Base-by-base conservation (phyloP, 2,329 filamentous ascomycete genomes). In the Colletotrichum viniferum region DNA sequence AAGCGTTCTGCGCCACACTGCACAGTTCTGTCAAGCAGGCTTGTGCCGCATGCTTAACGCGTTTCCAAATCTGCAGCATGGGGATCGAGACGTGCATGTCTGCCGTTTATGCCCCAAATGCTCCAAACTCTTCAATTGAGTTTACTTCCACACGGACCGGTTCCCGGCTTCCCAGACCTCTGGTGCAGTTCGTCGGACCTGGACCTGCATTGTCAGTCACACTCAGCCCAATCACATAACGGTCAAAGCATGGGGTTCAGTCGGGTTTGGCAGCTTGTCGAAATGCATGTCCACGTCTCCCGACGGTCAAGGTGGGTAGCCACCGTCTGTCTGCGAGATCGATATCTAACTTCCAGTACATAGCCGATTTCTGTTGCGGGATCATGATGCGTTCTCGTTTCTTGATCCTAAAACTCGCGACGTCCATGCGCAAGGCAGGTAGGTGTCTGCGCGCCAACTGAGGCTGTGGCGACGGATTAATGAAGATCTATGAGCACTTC, bases 221-320 rank as follows among this genome's bases (percentile, higher is more conserved):
- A 43, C 58, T 26, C 36, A 48, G 26, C 55, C 62, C 43, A 69
- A 63, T 68, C 68, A 36, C 34, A 56, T 69, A 64, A 56, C 63
- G 71, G 63, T 56, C 69, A 64, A 69, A 64, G 73, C 69, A 72
- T 58, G 73, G 55, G 63, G 28, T 34, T 62, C 68, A 32, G 36
- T 43, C 69, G 65, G 73, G 62, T 21, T 60, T 55, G 60, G n/a
- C 38, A 48, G 32, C 60, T 34, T 24, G 26, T 56, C 38, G 13
- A 56, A 63, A 63, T 75, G 68, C 63, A 75, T 63, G 43, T 52
- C 63, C 69, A 66, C 36, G 60, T 70, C 61, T 64, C n/a, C 34
- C 14, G 52, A 36, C 38, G 68, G 10, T 26, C 48, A 14, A 64
- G 70, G 36, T n/a, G n/a, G 28, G 61, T 69, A 58, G n/a, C 61